Evolutionary conservation across 2,329 filamentous ascomycete species (phyloP), one percentile per base, ranked within the genome.

Genomic region (Leptographium procerum): DNA sequence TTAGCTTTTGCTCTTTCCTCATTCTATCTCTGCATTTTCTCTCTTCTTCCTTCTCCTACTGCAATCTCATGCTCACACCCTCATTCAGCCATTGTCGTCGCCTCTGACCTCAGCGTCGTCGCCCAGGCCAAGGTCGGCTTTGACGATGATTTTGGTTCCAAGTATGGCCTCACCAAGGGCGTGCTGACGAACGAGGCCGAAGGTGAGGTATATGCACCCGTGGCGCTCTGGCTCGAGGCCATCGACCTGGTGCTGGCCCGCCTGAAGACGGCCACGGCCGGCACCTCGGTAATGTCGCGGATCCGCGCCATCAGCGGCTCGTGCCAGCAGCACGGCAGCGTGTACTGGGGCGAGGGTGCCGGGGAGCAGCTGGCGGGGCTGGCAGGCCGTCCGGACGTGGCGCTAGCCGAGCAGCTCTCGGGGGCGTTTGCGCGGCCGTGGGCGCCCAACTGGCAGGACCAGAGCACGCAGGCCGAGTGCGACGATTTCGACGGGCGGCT

Each of bases 381-480:
- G 13, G 36, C 28, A 28, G 13, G 33, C 10, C 48, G 26, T 34
- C 29, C 26, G 78, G 89, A 64, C 69, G 81, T 81, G 68, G 73
- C 79, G 0, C 75, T 97, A 52, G 79, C 88, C 55, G 84, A 88
- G 61, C 91, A 95, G 73, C 75, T 97, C 29, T 72, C 28, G 22
- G 31, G 75, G 11, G 75, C 73, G 0, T 89, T 97, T 68, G 88
- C 91, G 19, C 87, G 95, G 70, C 85, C 88, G 5, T 91, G 85
- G 73, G 91, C 89, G 64, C 94, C 94, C 9, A 99, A 97, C 71
- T 99, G 94, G 94, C 94, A 97, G 74, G 94, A 99, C 71, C 87
- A 91, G 61, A 96, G 91, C 73, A 97, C 94, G 2, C 91, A 96
- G 74, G 79, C 79, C 64, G 89, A 99, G 73, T 96, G 91, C 69